Conservation (phyloP, 371 early-diverging fungal species). For the Amoeboaphelidium occidentale region DNA sequence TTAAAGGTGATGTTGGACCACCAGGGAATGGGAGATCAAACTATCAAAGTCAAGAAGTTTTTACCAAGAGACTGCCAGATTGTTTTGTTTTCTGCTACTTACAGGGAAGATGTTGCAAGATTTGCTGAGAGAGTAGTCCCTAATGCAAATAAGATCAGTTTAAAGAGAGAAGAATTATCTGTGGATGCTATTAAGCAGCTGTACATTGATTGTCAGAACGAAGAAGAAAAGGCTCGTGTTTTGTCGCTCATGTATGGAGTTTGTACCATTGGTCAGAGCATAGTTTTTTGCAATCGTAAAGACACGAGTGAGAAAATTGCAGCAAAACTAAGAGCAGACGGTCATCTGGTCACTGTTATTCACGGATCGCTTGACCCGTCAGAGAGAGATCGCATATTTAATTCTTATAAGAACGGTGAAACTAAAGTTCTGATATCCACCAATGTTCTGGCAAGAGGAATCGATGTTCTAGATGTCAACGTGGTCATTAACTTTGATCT, state of each 20-base stretch:
- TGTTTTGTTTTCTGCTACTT: constrained; percentile 91
- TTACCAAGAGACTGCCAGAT: constrained; percentile 36
- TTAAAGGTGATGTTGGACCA: constrained; percentile 9
- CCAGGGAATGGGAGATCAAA: constrained; percentile 11
- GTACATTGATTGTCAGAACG: constrained; percentile 67
- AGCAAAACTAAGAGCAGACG: constrained; percentile 42
- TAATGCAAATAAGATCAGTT: constrained; percentile 52
- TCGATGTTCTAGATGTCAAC: constrained; percentile 83
- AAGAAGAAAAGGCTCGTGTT: constrained; percentile 47
- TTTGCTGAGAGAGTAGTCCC: constrained; percentile 51
- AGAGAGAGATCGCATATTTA: constrained; percentile 80
- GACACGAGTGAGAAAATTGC: constrained; percentile 61
- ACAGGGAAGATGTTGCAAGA: constrained; percentile 43
- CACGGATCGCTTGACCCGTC: constrained; percentile 62
- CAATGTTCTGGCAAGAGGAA: constrained; percentile 88
- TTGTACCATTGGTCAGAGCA: constrained; percentile 85
- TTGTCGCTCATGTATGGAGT: constrained; percentile 63
- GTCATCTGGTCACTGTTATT: constrained; percentile 55
- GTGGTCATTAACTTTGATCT: constrained; percentile 62
- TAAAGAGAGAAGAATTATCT: constrained; percentile 66
- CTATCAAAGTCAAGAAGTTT: constrained; percentile 7
- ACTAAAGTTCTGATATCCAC: constrained; percentile 89
- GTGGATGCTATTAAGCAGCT: constrained; percentile 90
- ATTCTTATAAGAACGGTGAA: constrained; percentile 66
- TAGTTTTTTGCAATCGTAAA: constrained; percentile 68